Evolutionary conservation across 192 early-diverging fungal species (phyloP).

Genomic region (Pilaira anomala): DNA sequence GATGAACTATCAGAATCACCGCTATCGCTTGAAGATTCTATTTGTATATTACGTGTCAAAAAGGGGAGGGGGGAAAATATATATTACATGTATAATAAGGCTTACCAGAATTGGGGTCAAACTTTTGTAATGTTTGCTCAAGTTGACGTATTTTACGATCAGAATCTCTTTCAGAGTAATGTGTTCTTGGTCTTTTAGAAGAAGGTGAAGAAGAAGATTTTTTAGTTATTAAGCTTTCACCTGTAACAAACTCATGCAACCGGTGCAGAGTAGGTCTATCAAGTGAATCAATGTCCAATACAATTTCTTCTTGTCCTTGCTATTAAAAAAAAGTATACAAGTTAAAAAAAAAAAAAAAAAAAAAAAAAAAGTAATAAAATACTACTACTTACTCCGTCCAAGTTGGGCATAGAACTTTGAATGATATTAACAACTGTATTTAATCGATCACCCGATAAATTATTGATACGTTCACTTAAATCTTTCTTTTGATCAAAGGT

Average conservation of each 20-base stretch:
- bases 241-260: conserved; percentile 83
- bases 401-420: conserved; percentile 55
- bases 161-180: conserved; percentile 47
- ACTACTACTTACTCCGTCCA: conserved; percentile 59
- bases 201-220: conserved; percentile 42
- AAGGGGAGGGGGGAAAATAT: background rate
- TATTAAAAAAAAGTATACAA: no score
- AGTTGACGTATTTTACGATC: conserved; percentile 42
- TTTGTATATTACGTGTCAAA: conserved; percentile 16
- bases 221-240: conserved; percentile 28
- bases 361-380: conserved; percentile 13
- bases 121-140: conserved; percentile 47
- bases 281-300: conserved; percentile 92
- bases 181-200: conserved; percentile 41
- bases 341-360: background rate
- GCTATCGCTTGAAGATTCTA: conserved; percentile 48
- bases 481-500: conserved; percentile 89
- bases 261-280: conserved; percentile 77
- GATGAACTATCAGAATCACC: conserved; percentile 52
- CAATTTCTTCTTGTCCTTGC: conserved; percentile 83
- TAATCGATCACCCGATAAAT: conserved; percentile 60
- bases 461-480: conserved; percentile 67
- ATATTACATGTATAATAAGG: background rate
- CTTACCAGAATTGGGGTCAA: conserved; percentile 17
- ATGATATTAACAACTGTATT: conserved; percentile 74